Conservation (phyloP, 1,284 basidiomycete genomes). For the Hymenochaete sp. region DNA sequence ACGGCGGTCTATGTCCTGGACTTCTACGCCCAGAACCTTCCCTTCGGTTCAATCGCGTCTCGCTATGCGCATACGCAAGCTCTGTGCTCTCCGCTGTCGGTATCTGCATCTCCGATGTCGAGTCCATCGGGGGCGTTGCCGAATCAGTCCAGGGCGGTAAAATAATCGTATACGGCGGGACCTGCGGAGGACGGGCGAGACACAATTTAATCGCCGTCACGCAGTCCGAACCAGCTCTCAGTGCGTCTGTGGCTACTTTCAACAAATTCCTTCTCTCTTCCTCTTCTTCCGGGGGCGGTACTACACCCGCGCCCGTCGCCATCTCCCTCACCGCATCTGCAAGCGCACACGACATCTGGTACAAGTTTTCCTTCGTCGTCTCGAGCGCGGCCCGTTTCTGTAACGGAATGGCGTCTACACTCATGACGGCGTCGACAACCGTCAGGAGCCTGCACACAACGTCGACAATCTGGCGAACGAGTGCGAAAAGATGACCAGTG, state of each 20-base stretch:
- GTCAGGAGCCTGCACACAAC: slow-evolving; percentile 85
- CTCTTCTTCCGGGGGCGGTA: slow-evolving; percentile 57
- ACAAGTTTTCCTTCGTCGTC: slow-evolving; percentile 74
- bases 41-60: too few species aligned
- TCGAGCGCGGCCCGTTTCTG: slow-evolving; percentile 53
- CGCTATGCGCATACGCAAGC: too few species aligned
- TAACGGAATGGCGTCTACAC: slow-evolving; percentile 52
- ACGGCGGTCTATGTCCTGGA: slow-evolving; percentile 1
- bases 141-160: slow-evolving; percentile 40
- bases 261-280: slow-evolving; percentile 74
- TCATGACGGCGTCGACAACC: slow-evolving; percentile 85
- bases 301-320: slow-evolving; percentile 36
- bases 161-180: slow-evolving; percentile 56
- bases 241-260: slow-evolving; percentile 75
- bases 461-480: slow-evolving; percentile 89
- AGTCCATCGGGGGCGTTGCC: slow-evolving; percentile 26
- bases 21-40: too few species aligned
- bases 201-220: slow-evolving; percentile 76
- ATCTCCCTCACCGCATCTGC: slow-evolving; percentile 78
- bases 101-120: too few species aligned
- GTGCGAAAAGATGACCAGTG: slow-evolving; percentile 89
- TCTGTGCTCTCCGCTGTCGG: too few species aligned
- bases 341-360: slow-evolving; percentile 77
- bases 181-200: slow-evolving; percentile 51
- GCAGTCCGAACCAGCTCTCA: slow-evolving; percentile 85